Percentiles rank a stretch among this genome's conserved stretches.
Evolutionary conservation across 805 yeast genomes (phyloP).

Genomic region (Ogataea siamensis): DNA sequence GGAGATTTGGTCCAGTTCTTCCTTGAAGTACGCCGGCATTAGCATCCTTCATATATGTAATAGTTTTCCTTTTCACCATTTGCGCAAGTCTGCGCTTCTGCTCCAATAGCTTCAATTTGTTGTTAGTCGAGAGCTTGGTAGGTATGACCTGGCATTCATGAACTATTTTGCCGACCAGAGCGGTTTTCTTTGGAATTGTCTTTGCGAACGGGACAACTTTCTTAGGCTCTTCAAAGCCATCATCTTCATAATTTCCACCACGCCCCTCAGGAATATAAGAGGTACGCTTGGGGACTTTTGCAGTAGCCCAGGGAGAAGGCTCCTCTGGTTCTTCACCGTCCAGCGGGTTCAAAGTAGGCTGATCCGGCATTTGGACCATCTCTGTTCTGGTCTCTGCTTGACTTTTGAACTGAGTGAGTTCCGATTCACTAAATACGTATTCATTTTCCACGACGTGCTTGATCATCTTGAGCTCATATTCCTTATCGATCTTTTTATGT

Average conservation of each 20-base stretch:
- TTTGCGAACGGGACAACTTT: conserved; percentile 76
- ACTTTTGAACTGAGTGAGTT: conserved; percentile 59
- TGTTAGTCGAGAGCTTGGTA: conserved; percentile 67
- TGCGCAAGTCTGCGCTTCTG: conserved; percentile 30
- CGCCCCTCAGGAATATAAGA: conserved; percentile 27
- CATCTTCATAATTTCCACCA: conserved; percentile 13
- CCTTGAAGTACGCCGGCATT: conserved; percentile 87
- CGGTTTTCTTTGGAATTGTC: conserved; percentile 85
- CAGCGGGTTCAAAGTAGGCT: conserved; percentile 44
- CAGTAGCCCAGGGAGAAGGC: conserved; percentile 32
- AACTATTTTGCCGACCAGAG: conserved; percentile 79
- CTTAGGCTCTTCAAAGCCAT: conserved; percentile 13
- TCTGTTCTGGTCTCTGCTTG: conserved; percentile 51
- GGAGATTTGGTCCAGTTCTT: conserved; percentile 80
- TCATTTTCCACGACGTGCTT: conserved; percentile 83
- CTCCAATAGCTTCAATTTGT: conserved; percentile 55
- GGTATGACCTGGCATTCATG: conserved; percentile 93
- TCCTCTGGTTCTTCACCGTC: conserved; percentile 36
- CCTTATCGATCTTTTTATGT: conserved; percentile 67
- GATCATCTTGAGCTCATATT: conserved; percentile 75
- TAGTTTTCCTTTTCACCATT: conserved; percentile 43
- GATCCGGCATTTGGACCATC: conserved; percentile 51
- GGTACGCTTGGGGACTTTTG: conserved; percentile 24
- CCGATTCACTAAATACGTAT: conserved; percentile 84
- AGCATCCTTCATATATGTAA: conserved; percentile 55